A percentile compares a stretch with the other conserved stretches of the same genome.
Evolutionary conservation across 805 yeast species (phyloP).

Genomic region (Hanseniaspora vineae): DNA sequence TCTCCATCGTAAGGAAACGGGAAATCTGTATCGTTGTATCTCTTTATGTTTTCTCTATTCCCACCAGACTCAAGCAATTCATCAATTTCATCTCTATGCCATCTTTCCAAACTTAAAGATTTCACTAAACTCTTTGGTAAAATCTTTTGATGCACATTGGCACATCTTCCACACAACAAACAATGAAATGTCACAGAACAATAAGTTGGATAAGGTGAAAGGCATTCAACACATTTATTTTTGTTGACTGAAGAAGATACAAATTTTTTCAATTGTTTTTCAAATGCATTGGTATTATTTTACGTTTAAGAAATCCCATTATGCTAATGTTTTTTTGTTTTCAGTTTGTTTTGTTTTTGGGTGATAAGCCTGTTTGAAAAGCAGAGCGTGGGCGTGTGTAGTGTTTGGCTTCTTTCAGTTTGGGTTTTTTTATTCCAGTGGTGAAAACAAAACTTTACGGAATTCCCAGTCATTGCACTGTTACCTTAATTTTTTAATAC

Average conservation of each 20-base stretch:
- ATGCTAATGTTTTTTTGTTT: not conserved
- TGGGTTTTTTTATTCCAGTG: too few relatives aligned
- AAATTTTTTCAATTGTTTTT: conserved; percentile 33
- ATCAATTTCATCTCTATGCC: conserved; percentile 48
- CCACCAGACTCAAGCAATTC: conserved; percentile 33
- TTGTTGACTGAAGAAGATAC: conserved; percentile 45
- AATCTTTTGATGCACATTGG: conserved; percentile 53
- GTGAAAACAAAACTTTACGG: too few relatives aligned
- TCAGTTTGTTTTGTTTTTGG: not conserved
- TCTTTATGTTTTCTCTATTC: conserved; percentile 41
- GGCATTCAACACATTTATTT: conserved; percentile 75
- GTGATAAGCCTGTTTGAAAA: not conserved
- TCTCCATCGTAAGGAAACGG: conserved; percentile 72
- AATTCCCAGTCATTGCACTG: too few relatives aligned
- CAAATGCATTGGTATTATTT: not conserved
- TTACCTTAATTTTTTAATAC: not conserved
- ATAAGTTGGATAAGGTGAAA: conserved; percentile 45
- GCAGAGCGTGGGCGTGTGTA: too few relatives aligned
- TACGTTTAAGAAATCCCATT: not conserved
- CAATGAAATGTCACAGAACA: conserved; percentile 38
- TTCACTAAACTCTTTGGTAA: conserved; percentile 55
- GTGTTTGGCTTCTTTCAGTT: too few relatives aligned
- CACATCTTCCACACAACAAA: conserved; percentile 76
- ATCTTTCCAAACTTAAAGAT: conserved; percentile 58
- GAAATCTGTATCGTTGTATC: conserved; percentile 57